Evolutionary conservation across 1,284 basidiomycete genomes (phyloP), one percentile per base, ranked within the genome.

Genomic region (Pterulicium gracile): DNA sequence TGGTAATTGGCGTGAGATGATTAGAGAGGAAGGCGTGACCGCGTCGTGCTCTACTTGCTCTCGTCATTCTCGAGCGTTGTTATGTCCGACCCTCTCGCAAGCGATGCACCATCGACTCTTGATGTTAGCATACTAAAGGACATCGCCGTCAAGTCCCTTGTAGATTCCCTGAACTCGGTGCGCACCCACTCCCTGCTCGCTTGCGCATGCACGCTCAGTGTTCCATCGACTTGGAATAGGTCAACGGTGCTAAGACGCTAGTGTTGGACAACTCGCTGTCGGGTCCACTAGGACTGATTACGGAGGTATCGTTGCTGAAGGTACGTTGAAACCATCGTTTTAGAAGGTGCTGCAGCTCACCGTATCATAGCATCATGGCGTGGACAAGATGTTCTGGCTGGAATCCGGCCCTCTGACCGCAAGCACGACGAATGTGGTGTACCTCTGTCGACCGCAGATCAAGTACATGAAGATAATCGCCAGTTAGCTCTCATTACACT

Each of bases 321-420:
- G 93, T 92, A 49, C 27, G 64, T 55, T n/a, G n/a, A n/a, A n/a
- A n/a, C n/a, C n/a, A n/a, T n/a, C n/a, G n/a, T n/a, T n/a, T n/a
- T n/a, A n/a, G n/a, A n/a, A n/a, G n/a, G n/a, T n/a, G 35, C 35
- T 39, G 17, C 42, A 23, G 20, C 48, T 44, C n/a, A 52, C 12
- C 42, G 3, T 10, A 22, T 1, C 47, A 42, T 56, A 97, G 88
- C 89, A 97, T 61, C 94, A 98, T 76, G 94, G 92, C 3, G 93
- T 98, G 3, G 95, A 98, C 67, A 96, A 96, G 70, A 95, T 99
- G 87, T 97, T 96, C 65, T 99, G 96, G 96, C 79, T 98, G 20
- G 96, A 98, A 63, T 61, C 81, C 4, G 92, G 91, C 21, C 82
- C 88, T 7, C 66, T 96, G 46, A 79, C 81, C 36, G 87, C 89